These are phyloP conservation scores for Syzygium oleosum DNA, from an alignment of 345 rosid species.

Conservation along the genomic window DNA sequence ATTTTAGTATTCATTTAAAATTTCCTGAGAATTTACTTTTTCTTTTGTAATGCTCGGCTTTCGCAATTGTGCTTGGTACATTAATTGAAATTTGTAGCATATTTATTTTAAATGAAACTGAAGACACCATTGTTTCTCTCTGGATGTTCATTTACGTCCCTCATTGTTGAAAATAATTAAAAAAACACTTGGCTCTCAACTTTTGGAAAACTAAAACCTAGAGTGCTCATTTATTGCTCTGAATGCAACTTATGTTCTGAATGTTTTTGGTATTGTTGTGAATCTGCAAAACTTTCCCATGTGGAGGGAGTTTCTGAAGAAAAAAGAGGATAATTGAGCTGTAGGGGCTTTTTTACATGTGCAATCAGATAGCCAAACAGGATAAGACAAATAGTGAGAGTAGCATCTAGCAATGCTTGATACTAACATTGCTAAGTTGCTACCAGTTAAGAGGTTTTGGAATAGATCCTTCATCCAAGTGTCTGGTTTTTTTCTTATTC, in stretches of 20 bases:
- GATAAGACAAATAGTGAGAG: background rate
- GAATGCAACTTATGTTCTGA: background rate
- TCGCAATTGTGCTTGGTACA: background rate
- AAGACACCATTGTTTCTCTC: background rate
- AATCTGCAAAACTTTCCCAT: background rate
- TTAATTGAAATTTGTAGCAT: background rate
- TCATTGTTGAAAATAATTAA: background rate
- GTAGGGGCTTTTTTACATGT: background rate
- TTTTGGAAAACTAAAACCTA: background rate
- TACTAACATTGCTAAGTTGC: background rate
- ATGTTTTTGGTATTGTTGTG: background rate
- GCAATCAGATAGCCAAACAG: background rate
- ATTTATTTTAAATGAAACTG: background rate
- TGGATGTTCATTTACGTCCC: background rate
- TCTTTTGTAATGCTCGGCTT: background rate
- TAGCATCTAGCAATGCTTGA: background rate
- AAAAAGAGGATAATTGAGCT: background rate
- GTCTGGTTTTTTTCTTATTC: background rate
- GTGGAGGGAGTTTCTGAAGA: background rate
- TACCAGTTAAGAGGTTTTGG: background rate
- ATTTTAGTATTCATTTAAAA: background rate
- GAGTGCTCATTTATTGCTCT: background rate
- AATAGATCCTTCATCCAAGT: background rate
- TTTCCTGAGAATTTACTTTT: background rate
- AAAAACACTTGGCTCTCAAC: background rate